A percentile compares a stretch with the other conserved stretches of the same genome.
Conservation (phyloP, 23 red algal genomes). For the Porphyridium purpureum region DNA sequence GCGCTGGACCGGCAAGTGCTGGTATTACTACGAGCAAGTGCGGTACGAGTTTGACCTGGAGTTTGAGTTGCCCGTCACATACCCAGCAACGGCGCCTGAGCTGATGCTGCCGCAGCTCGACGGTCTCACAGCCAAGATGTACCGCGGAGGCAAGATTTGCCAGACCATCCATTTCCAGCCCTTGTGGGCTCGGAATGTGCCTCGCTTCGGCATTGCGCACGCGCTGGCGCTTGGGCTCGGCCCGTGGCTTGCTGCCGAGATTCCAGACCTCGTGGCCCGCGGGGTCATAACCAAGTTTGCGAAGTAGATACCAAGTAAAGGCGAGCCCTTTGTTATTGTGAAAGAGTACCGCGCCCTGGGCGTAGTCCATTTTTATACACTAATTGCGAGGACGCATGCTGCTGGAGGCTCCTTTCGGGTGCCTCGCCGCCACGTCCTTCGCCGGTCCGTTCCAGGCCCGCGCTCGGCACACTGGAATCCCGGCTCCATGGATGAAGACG, state of each 20-base stretch:
- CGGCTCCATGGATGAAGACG: too few species aligned
- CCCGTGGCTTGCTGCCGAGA: constrained; percentile 75
- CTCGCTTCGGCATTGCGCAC: constrained; percentile 73
- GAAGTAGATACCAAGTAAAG: too few species aligned
- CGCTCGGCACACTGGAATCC: too few species aligned
- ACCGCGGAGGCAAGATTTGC: constrained; percentile 76
- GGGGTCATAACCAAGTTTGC: constrained; percentile 63
- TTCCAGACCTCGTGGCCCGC: constrained; percentile 66
- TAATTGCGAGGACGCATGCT: too few species aligned
- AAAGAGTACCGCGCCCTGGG: too few species aligned
- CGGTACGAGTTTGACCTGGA: constrained; percentile 77
- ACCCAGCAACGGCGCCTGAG: constrained; percentile 48
- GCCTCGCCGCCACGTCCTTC: too few species aligned
- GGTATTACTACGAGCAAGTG: constrained; percentile 64
- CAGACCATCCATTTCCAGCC: constrained; percentile 87
- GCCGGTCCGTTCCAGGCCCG: too few species aligned
- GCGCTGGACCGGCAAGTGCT: constrained; percentile 72
- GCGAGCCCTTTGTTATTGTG: too few species aligned
- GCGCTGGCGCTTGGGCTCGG: constrained; percentile 57
- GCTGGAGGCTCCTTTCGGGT: too few species aligned
- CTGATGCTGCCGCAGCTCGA: constrained; percentile 52
- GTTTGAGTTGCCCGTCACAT: constrained; percentile 68
- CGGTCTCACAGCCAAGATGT: constrained; percentile 86
- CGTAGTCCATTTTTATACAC: too few species aligned
- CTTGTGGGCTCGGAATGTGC: constrained; percentile 56